Percentiles rank a stretch among this genome's conserved stretches.
These are phyloP conservation scores for Clarkia xantiana DNA, from an alignment of 345 rosid genomes.

Conservation along the genomic window DNA sequence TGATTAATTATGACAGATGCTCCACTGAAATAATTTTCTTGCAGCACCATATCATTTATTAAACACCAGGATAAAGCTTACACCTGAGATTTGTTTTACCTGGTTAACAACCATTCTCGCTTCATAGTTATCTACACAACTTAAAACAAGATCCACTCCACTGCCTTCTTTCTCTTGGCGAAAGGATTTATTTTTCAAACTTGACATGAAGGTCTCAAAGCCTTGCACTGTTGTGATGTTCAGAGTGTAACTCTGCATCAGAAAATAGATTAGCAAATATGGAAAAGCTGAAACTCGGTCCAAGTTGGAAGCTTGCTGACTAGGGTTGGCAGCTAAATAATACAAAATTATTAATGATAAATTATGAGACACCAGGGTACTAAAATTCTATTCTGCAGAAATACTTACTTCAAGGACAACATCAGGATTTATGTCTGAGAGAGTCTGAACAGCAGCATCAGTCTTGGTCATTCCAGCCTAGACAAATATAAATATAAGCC, in stretches of 20 bases:
- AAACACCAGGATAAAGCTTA: not conserved
- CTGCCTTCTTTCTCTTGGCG: constrained; percentile 56
- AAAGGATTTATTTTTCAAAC: constrained; percentile 56
- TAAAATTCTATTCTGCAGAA: no score
- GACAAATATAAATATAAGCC: no score
- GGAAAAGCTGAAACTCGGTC: not conserved
- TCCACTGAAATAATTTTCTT: not conserved
- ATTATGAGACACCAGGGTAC: not conserved
- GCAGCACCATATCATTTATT: not conserved
- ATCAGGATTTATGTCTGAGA: constrained; percentile 83
- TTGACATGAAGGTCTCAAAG: constrained; percentile 71
- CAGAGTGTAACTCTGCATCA: constrained; percentile 69
- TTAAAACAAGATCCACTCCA: constrained; percentile 90
- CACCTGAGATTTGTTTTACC: constrained; percentile 23
- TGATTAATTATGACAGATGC: not conserved
- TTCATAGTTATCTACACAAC: constrained; percentile 95
- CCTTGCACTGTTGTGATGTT: constrained; percentile 93
- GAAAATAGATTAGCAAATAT: constrained; percentile 4
- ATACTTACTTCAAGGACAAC: constrained; percentile 63
- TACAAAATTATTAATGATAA: not conserved
- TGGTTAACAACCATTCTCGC: constrained; percentile 97
- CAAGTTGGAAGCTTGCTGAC: no score
- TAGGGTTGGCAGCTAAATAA: no score
- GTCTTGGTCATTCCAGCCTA: constrained; percentile 98
- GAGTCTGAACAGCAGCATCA: constrained; percentile 98